phyloP scores from a whole-genome alignment of 163 green algal genomes.

The Prototheca cutis region DNA sequence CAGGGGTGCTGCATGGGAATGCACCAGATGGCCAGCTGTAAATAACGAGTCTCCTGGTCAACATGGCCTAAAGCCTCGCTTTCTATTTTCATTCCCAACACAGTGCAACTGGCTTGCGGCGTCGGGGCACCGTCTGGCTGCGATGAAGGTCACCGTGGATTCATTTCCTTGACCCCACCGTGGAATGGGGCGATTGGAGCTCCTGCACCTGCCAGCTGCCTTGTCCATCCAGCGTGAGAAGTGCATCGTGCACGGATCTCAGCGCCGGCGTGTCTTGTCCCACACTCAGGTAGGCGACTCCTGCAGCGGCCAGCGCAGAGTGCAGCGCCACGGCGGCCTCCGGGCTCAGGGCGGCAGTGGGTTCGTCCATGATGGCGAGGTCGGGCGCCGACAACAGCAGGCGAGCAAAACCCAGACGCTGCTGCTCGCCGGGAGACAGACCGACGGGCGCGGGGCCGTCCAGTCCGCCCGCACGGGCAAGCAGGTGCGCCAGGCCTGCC shows the following conservation, averaged over 20 bases:
- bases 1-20: too few relatives aligned
- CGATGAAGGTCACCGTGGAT: too few relatives aligned
- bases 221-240: not conserved
- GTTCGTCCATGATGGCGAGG: constrained; percentile 86
- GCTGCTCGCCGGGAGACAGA: constrained; percentile 86
- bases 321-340: constrained; percentile 57
- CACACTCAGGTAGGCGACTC: constrained; percentile 69
- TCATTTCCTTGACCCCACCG: too few relatives aligned
- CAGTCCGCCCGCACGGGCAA: constrained; percentile 30
- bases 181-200: too few relatives aligned
- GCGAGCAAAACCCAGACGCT: constrained; percentile 75
- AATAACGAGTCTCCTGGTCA: too few relatives aligned
- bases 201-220: too few relatives aligned
- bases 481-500: constrained; percentile 53
- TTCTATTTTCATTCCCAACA: too few relatives aligned
- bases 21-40: too few relatives aligned
- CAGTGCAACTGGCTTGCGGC: too few relatives aligned
- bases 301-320: constrained; percentile 18
- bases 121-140: too few relatives aligned
- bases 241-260: too few relatives aligned
- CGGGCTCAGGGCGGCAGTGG: constrained; percentile 44
- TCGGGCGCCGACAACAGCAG: constrained; percentile 62
- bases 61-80: too few relatives aligned
- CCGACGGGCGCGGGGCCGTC: constrained; percentile 53
- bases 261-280: constrained; percentile 30